Evolutionary conservation across 768 basidiomycete species (phyloP).

Genomic region (Tylopilus sp.): DNA sequence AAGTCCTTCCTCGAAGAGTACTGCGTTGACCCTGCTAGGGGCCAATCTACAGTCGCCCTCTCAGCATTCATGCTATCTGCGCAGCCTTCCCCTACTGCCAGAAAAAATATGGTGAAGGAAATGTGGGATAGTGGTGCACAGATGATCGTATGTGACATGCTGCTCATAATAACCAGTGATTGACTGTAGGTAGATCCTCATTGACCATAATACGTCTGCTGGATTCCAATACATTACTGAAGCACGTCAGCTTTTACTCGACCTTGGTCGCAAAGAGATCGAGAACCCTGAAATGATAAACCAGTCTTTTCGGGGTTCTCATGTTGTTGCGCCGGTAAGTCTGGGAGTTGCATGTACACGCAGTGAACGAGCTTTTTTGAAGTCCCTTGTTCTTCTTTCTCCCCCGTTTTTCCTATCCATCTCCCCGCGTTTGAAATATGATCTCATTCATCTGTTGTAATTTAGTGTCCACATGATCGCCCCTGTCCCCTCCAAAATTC

Average conservation of each 20-base stretch:
- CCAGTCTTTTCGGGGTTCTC: conserved; percentile 50
- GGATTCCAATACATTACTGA: conserved; percentile 81
- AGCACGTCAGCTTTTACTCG: conserved; percentile 71
- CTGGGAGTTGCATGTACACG: background rate
- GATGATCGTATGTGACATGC: conserved; percentile 51
- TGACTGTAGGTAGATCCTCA: conserved; percentile 56
- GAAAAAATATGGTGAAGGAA: conserved; percentile 68
- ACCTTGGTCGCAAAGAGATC: conserved; percentile 56
- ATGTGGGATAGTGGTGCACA: conserved; percentile 94
- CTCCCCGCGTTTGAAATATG: conserved; percentile 16
- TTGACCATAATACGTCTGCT: conserved; percentile 74
- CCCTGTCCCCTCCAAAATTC: conserved; percentile 71
- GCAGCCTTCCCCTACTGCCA: conserved; percentile 54
- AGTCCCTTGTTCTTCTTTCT: background rate
- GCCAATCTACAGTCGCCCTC: conserved; percentile 60
- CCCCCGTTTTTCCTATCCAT: conserved; percentile 3
- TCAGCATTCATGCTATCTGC: conserved; percentile 87
- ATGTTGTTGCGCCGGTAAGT: conserved; percentile 87
- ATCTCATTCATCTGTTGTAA: conserved; percentile 1
- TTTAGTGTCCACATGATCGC: conserved; percentile 87
- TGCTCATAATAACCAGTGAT: background rate
- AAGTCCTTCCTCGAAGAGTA: conserved; percentile 53
- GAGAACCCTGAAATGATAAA: conserved; percentile 41
- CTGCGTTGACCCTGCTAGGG: conserved; percentile 38
- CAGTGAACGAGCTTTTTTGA: background rate